Evolutionary conservation across 2,329 filamentous ascomycete genomes (phyloP).

Genomic region (Stachybotrys echinatus): DNA sequence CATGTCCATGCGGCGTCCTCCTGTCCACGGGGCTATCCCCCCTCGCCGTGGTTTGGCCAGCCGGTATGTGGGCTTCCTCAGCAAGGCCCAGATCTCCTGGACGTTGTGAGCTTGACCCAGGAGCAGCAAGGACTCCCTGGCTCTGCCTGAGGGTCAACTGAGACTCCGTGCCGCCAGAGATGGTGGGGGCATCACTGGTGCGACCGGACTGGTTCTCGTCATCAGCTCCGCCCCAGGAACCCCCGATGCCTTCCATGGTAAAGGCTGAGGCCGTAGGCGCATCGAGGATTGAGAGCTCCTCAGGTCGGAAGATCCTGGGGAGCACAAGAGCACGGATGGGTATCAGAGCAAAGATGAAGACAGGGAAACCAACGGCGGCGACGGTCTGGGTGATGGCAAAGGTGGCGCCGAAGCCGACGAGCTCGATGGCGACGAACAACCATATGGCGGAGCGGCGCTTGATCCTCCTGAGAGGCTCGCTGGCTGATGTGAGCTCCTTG

Average conservation of each 20-base stretch:
- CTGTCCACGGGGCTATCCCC: conserved; percentile 20
- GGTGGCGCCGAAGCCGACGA: conserved; percentile 68
- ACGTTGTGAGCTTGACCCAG: conserved; percentile 21
- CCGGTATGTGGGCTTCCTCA: conserved; percentile 24
- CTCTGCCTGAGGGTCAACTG: conserved; percentile 2
- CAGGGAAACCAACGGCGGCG: conserved; percentile 74
- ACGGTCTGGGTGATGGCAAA: conserved; percentile 82
- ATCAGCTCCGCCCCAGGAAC: conserved; percentile 43
- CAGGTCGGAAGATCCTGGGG: conserved; percentile 52
- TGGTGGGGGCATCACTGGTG: conserved; percentile 12
- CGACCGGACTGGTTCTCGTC: conserved; percentile 8
- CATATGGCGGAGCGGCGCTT: conserved; percentile 62
- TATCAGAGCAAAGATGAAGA: conserved; percentile 66
- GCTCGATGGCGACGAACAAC: conserved; percentile 63
- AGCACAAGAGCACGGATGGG: conserved; percentile 60
- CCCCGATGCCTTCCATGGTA: conserved; percentile 71
- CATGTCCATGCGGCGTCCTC: conserved; percentile 7
- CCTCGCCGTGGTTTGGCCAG: conserved; percentile 21
- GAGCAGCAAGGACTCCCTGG: conserved; percentile 18
- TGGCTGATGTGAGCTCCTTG: conserved; percentile 50
- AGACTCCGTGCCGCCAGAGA: conserved; percentile 7
- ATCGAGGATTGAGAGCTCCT: conserved; percentile 61
- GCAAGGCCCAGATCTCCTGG: conserved; percentile 23
- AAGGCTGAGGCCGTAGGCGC: conserved; percentile 70
- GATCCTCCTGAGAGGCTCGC: conserved; percentile 56